Evolutionary conservation across 148 eudicot genomes (phyloP), one percentile per base, ranked within the genome.

Genomic region (Suaeda aralocaspica): DNA sequence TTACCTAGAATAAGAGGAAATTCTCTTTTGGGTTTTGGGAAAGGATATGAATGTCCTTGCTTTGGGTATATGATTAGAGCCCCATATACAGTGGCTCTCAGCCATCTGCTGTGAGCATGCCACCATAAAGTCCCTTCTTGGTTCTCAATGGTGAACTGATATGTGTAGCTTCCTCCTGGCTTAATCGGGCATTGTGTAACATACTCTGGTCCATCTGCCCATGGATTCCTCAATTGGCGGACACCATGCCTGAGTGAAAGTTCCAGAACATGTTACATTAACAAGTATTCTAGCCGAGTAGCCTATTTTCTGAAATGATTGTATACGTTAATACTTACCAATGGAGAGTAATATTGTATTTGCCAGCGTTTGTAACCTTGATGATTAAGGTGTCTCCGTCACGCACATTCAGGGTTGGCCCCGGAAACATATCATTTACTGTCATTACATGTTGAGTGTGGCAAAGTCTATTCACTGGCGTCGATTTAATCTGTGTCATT

Each of bases 121-220:
- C 98, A 93, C 98, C 95, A 88, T 28, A 93, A 80, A 26, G 98
- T 88, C 39, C 98, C 98, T 69, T 88, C 92, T 65, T 88, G 96
- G 57, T 93, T 67, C 74, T 85, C 87, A 1, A 93, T 84, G 13
- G 84, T 84, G 83, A 83, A 93, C 58, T 86, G 59, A 60, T 93
- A 93, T 0, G 95, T 93, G 82, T 90, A 93, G 56, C 81, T 84
- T 64, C 70, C 84, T 69, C 98, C 98, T 13, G 95, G 92, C 68
- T 44, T 79, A n/a, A 93, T 90, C 2, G 98, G 96, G 73, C 96
- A 93, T n/a, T 93, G 98, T 14, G 98, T 93, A 58, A 93, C 87
- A 58, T 82, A 90, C 68, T 80, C 96, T 0, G 96, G 95, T 33
- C 98, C 95, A 84, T 93, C 96, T 67, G 96, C 96, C 98, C 96